Base-by-base conservation (phyloP, 495 filamentous ascomycete species). In the Talaromyces nanjingensis region DNA sequence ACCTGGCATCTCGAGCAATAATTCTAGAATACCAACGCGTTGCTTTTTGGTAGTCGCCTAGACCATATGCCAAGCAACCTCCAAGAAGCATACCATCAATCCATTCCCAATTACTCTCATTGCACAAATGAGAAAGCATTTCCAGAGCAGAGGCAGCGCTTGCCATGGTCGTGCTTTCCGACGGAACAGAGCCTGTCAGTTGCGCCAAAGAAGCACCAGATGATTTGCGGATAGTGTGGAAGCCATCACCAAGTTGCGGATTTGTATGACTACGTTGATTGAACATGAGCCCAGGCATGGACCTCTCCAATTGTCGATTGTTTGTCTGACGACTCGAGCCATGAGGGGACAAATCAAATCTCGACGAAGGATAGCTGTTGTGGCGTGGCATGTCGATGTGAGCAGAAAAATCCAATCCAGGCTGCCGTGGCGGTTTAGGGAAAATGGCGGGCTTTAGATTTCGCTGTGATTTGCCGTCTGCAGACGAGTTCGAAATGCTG, bases 61-160 rank as follows among this genome's bases (percentile, higher is more conserved):
- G 77, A 9, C 91, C 96, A 79, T 97, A 98, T 45, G 96, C 89
- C 59, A 98, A 79, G 71, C 94, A 98, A 5, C 94, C 94, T 37
- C 89, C 93, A 16, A 98, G 83, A 24, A 97, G 78, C 83, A 98
- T 96, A 16, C 96, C 94, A 73, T 98, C 93, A 62, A 93, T 86
- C 94, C 94, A 98, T 67, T 88, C 85, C 92, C 93, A 96, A 16
- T 83, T 84, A 70, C 91, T 93, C 69, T 96, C 90, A 67, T 87
- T 86, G 73, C 93, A 96, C 27, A 97, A 77, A 66, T 86, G 86
- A 31, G 86, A 89, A 11, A 98, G 77, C 73, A 92, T 88, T 33
- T 94, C 89, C 45, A 97, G 74, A 37, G 92, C 89, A 16, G 84
- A 80, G 59, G 79, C 83, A 2, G 93, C 92, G 67, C 75, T 79